Conservation (phyloP, 768 basidiomycete species). For the Termitomyces sp. region DNA sequence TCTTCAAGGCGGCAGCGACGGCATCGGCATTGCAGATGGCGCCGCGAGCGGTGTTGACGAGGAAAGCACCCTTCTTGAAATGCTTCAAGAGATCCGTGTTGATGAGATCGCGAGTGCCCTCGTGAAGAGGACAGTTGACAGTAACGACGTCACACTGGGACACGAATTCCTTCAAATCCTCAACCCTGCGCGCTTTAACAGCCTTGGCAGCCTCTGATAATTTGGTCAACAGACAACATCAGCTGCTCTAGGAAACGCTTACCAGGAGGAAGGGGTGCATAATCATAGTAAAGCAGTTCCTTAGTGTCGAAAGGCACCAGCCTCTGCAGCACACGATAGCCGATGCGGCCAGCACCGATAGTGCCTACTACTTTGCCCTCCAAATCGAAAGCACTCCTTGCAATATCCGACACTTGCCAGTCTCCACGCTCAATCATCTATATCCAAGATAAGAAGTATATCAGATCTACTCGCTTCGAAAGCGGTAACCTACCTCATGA, state of each 20-base stretch:
- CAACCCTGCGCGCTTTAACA: conserved; percentile 70
- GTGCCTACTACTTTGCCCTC: conserved; percentile 92
- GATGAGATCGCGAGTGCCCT: conserved; percentile 76
- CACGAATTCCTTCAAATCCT: conserved; percentile 57
- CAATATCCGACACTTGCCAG: conserved; percentile 84
- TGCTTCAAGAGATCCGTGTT: conserved; percentile 80
- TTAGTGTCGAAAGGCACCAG: conserved; percentile 83
- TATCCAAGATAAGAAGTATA: not conserved
- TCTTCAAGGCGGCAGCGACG: conserved; percentile 71
- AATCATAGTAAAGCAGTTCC: conserved; percentile 89
- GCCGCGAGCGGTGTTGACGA: conserved; percentile 92
- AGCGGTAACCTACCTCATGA: conserved; percentile 56
- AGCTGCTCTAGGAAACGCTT: conserved; percentile 3
- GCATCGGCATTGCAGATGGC: conserved; percentile 87
- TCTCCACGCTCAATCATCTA: conserved; percentile 79
- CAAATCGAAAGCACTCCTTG: conserved; percentile 82
- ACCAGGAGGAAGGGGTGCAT: conserved; percentile 68
- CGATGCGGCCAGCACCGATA: conserved; percentile 78
- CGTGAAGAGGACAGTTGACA: conserved; percentile 88
- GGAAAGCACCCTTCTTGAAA: conserved; percentile 91
- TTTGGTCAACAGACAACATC: not conserved
- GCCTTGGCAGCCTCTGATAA: conserved; percentile 56
- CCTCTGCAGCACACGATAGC: conserved; percentile 82
- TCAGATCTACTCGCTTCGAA: not conserved
- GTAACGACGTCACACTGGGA: conserved; percentile 73